phyloP scores from a whole-genome alignment of 306 rosid species.

The Hylodesmum podocarpum region DNA sequence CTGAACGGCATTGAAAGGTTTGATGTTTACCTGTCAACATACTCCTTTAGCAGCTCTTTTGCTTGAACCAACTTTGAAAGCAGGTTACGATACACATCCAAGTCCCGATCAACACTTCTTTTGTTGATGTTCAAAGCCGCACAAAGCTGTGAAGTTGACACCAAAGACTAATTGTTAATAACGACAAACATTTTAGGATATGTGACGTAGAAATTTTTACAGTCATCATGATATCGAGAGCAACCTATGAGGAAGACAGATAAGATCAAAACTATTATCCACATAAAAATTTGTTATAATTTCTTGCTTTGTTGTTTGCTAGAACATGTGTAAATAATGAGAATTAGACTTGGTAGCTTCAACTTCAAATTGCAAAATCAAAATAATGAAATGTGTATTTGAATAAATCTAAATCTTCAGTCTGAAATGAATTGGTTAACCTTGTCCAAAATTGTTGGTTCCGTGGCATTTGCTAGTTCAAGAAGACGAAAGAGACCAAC shows the following conservation, averaged over 20 bases:
- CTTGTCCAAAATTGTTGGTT: slow-evolving; percentile 85
- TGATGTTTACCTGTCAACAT: slow-evolving; percentile 69
- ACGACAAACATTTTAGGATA: not conserved
- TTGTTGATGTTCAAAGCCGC: slow-evolving; percentile 69
- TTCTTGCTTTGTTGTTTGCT: not conserved
- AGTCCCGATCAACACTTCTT: slow-evolving; percentile 84
- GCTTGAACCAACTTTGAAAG: slow-evolving; percentile 98
- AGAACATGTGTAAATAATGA: slow-evolving; percentile 10
- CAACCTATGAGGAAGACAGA: slow-evolving; percentile 12
- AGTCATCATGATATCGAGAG: not conserved
- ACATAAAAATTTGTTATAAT: not conserved
- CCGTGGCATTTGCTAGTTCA: slow-evolving; percentile 84
- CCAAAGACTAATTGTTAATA: slow-evolving; percentile 25
- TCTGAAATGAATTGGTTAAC: slow-evolving; percentile 38
- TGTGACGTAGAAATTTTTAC: not conserved
- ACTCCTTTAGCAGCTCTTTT: slow-evolving; percentile 86
- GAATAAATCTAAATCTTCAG: not conserved
- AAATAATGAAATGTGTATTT: not conserved
- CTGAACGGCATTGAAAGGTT: not conserved
- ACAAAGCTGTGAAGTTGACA: slow-evolving; percentile 63
- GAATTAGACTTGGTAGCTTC: slow-evolving; percentile 15
- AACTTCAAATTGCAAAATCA: not conserved
- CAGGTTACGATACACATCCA: slow-evolving; percentile 84
- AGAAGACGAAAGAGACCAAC: slow-evolving; percentile 89
- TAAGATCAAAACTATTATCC: slow-evolving; percentile 19